phyloP scores from a whole-genome alignment of 2,329 filamentous ascomycete genomes.

The Paradendryphiella salina region DNA sequence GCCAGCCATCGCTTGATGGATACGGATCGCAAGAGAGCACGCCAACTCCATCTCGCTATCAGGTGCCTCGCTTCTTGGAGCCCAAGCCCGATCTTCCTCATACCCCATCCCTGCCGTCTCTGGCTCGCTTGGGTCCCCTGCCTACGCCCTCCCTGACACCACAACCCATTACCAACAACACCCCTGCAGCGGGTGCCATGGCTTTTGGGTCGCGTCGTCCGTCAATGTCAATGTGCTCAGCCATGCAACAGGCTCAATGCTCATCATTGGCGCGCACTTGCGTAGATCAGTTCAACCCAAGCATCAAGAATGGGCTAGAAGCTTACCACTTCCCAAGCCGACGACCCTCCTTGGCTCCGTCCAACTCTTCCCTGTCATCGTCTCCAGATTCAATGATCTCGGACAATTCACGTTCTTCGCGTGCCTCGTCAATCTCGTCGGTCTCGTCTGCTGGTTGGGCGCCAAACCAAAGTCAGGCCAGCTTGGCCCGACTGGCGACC shows the following conservation, averaged over 20 bases:
- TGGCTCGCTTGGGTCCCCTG: conserved; percentile 59
- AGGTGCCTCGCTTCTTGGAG: conserved; percentile 56
- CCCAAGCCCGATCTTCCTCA: conserved; percentile 55
- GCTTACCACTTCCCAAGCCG: conserved; percentile 52
- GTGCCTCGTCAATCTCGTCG: conserved; percentile 59
- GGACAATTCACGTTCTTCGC: conserved; percentile 60
- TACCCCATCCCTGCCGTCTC: conserved; percentile 60
- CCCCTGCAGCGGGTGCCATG: conserved; percentile 64
- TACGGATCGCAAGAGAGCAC: conserved; percentile 49
- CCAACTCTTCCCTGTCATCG: conserved; percentile 56
- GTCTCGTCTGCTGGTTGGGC: conserved; percentile 56
- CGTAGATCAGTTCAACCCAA: conserved; percentile 55
- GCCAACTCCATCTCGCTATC: conserved; percentile 48
- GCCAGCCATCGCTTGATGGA: conserved; percentile 29
- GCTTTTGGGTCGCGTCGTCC: conserved; percentile 55
- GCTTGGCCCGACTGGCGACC: conserved; percentile 57
- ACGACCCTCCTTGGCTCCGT: conserved; percentile 55
- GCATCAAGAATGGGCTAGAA: conserved; percentile 49
- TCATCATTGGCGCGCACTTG: conserved; percentile 59
- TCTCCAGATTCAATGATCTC: conserved; percentile 67
- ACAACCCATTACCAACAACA: conserved; percentile 56
- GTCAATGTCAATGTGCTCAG: conserved; percentile 63
- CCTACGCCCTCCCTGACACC: conserved; percentile 67
- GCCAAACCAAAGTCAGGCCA: conserved; percentile 55
- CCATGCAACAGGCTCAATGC: conserved; percentile 62